A percentile compares a stretch with the other conserved stretches of the same genome.
These are phyloP conservation scores for Nepenthes mirabilis DNA, from an alignment of 148 eudicot species.

Conservation along the genomic window DNA sequence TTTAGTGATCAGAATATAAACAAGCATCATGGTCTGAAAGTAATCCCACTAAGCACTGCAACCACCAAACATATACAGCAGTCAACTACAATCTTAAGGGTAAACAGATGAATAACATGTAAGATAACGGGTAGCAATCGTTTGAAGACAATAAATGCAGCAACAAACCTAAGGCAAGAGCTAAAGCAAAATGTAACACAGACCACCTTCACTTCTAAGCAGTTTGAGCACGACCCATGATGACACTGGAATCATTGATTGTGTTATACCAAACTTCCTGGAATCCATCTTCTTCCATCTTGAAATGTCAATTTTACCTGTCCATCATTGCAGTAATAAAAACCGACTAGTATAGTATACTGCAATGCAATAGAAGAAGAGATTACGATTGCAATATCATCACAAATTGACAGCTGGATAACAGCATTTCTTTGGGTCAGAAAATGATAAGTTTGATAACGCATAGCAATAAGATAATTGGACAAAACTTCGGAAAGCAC, in stretches of 20 bases:
- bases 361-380: too few species aligned
- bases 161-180: neutral
- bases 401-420: too few species aligned
- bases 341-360: neutral
- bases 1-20: too few species aligned
- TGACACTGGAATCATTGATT: slow-evolving; percentile 31
- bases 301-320: slow-evolving; percentile 18
- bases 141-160: neutral
- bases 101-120: too few species aligned
- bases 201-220: slow-evolving; percentile 49
- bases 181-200: slow-evolving; percentile 2
- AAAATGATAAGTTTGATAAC: too few species aligned
- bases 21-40: neutral
- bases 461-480: too few species aligned
- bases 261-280: slow-evolving; percentile 38
- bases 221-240: slow-evolving; percentile 42
- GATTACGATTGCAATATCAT: too few species aligned
- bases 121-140: neutral
- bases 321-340: neutral
- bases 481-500: too few species aligned
- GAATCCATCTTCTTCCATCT: slow-evolving; percentile 66
- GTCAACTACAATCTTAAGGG: neutral
- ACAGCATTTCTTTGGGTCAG: too few species aligned
- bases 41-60: neutral
- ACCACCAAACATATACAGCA: neutral